Conservation (phyloP, 1,139 yeast genomes). For the Hanseniaspora gamundiae region DNA sequence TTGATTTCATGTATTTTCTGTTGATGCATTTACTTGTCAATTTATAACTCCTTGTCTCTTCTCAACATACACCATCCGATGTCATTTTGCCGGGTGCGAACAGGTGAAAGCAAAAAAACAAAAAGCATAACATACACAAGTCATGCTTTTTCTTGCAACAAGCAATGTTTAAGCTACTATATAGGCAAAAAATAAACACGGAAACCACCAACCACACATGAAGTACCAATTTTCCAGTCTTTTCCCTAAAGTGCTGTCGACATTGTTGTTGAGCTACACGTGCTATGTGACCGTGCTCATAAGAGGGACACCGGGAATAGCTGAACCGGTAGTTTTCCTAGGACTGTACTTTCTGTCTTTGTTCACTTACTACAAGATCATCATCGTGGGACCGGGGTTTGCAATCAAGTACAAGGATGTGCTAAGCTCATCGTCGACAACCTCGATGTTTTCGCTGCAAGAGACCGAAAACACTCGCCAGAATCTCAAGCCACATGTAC, state of each 20-base stretch:
- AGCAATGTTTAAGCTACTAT: too few relatives aligned
- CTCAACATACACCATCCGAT: too few relatives aligned
- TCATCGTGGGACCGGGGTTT: constrained; percentile 51
- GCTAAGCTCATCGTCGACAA: constrained; percentile 27
- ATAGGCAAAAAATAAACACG: too few relatives aligned
- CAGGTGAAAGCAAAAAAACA: too few relatives aligned
- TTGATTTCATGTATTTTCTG: too few relatives aligned
- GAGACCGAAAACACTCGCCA: neutral
- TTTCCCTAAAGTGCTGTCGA: neutral
- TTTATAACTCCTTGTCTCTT: too few relatives aligned
- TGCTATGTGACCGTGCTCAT: neutral
- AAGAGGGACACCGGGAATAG: neutral
- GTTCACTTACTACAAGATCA: constrained; percentile 43
- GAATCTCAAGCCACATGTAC: neutral
- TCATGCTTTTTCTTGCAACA: too few relatives aligned
- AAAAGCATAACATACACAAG: too few relatives aligned
- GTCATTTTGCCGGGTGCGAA: too few relatives aligned
- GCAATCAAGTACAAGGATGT: constrained; percentile 34
- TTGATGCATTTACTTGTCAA: too few relatives aligned
- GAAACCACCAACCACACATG: neutral
- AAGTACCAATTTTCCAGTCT: neutral
- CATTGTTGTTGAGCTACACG: neutral
- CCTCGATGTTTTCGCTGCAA: constrained; percentile 11
- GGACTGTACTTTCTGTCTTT: constrained; percentile 12
- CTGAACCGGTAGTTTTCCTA: neutral